A percentile compares a stretch with the other conserved stretches of the same genome.
phyloP scores from a whole-genome alignment of 2,329 filamentous ascomycete genomes.

The Fusarium tupiense region DNA sequence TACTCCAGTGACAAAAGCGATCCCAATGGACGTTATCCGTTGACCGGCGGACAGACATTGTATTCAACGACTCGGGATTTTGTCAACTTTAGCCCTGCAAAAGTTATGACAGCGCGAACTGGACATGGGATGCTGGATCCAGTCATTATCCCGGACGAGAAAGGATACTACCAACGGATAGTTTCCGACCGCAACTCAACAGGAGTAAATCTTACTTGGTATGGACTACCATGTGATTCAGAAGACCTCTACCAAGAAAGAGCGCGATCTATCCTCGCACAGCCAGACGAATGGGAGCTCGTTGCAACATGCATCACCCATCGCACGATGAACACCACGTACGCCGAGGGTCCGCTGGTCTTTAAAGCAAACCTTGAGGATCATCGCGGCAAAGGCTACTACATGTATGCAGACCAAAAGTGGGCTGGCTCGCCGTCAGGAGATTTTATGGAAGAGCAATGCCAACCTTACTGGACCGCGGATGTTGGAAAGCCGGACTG shows the following conservation, averaged over 20 bases:
- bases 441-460: background rate
- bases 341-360: background rate
- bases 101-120: background rate
- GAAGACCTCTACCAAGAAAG: background rate
- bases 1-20: background rate
- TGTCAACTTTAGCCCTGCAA: background rate
- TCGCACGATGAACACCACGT: background rate
- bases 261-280: background rate
- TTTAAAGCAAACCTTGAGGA: background rate
- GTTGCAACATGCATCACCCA: background rate
- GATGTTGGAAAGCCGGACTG: background rate
- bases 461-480: background rate
- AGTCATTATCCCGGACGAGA: accelerated
- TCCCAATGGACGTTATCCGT: background rate
- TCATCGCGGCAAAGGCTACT: background rate
- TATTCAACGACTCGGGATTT: background rate
- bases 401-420: background rate
- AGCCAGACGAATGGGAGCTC: background rate
- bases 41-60: background rate
- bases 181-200: background rate
- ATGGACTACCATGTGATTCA: background rate
- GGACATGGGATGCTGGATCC: background rate
- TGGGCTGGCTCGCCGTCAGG: background rate
- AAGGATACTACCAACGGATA: background rate
- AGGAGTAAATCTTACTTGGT: background rate